Evolutionary conservation across 2,329 filamentous ascomycete species (phyloP).

Genomic region (Cryphonectria radicalis): DNA sequence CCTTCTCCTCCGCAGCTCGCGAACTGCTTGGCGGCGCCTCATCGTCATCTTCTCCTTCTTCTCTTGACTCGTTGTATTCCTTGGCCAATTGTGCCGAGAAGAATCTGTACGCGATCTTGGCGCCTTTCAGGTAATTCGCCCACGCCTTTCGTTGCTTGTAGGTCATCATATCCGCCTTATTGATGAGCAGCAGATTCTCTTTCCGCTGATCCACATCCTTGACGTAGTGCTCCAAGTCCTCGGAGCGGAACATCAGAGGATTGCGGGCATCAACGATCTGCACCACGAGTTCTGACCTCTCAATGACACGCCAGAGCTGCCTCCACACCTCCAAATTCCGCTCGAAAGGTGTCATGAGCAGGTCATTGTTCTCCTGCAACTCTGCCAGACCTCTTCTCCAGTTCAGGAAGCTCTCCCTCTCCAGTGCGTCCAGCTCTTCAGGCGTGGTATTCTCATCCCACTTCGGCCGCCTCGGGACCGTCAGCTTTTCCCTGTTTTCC

Average conservation of each 20-base stretch:
- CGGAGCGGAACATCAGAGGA: constrained; percentile 89
- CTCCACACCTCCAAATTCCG: constrained; percentile 97
- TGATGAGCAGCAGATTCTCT: constrained; percentile 89
- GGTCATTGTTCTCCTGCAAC: constrained; percentile 88
- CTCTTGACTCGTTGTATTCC: constrained; percentile 78
- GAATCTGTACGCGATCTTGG: constrained; percentile 88
- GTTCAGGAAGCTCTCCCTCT: constrained; percentile 79
- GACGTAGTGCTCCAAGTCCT: constrained; percentile 91
- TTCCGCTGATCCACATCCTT: constrained; percentile 89
- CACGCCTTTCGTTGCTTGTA: constrained; percentile 78
- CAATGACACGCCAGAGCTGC: constrained; percentile 96
- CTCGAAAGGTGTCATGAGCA: constrained; percentile 98
- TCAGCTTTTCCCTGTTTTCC: constrained; percentile 76
- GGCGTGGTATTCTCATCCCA: constrained; percentile 89
- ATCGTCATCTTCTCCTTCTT: constrained; percentile 53
- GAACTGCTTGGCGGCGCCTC: constrained; percentile 43
- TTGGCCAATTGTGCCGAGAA: constrained; percentile 94
- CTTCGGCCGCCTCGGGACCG: constrained; percentile 84
- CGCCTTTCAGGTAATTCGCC: constrained; percentile 83
- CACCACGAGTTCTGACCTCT: constrained; percentile 91
- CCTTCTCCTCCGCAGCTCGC: constrained; percentile 31
- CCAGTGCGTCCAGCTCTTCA: constrained; percentile 75
- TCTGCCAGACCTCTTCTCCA: constrained; percentile 93
- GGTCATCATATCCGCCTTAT: constrained; percentile 99
- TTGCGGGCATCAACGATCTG: constrained; percentile 98